These are phyloP conservation scores for Capsella rubella DNA, from an alignment of 441 rosid species.

Conservation along the genomic window DNA sequence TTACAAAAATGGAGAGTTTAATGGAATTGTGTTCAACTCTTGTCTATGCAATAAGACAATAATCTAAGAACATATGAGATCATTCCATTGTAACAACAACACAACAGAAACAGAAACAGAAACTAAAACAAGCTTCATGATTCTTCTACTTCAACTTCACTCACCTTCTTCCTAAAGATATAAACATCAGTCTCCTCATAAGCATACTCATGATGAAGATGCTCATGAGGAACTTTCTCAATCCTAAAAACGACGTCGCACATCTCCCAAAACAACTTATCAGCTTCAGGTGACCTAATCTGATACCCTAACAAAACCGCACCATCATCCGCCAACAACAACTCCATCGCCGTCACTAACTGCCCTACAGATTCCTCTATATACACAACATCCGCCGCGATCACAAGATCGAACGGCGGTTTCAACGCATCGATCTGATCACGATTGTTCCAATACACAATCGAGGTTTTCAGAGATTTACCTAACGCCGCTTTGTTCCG, in stretches of 20 bases:
- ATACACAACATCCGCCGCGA: conserved; percentile 92
- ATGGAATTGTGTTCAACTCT: too few relatives aligned
- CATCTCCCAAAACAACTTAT: conserved; percentile 73
- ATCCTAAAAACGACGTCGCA: conserved; percentile 61
- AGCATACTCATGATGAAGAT: conserved; percentile 73
- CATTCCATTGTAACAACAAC: background rate
- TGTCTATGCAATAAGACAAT: too few relatives aligned
- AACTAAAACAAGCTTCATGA: background rate
- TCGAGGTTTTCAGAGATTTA: conserved; percentile 61
- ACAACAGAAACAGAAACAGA: background rate
- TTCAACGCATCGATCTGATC: conserved; percentile 57
- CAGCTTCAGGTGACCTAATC: conserved; percentile 85
- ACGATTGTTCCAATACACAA: conserved; percentile 69
- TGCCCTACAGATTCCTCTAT: conserved; percentile 74
- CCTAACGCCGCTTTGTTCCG: conserved; percentile 74
- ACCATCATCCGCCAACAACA: conserved; percentile 73
- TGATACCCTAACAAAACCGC: conserved; percentile 79
- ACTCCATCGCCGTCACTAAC: conserved; percentile 70
- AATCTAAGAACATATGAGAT: too few relatives aligned
- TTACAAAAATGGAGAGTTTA: background rate
- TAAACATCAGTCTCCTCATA: conserved; percentile 80
- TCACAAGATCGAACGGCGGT: conserved; percentile 79
- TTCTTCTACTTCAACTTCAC: background rate
- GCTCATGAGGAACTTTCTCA: conserved; percentile 76
- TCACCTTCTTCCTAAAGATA: conserved; percentile 58